Percentiles rank a stretch among this genome's conserved stretches.
Conservation (phyloP, 352 stramenopile genomes). For the Peronospora destructor region DNA sequence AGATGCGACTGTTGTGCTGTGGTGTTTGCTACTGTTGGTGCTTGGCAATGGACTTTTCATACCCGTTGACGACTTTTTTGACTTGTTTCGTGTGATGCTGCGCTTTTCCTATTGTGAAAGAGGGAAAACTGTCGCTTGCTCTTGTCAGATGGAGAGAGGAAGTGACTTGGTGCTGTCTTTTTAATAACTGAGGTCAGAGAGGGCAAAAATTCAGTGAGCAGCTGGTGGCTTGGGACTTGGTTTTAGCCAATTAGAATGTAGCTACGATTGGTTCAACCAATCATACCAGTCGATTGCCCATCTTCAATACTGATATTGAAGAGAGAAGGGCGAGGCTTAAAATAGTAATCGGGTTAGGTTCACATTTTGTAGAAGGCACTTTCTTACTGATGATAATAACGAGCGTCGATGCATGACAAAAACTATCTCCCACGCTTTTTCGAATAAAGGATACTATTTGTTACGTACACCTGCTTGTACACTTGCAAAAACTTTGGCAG, state of each 20-base stretch:
- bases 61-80: background rate
- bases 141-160: background rate
- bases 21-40: conserved; percentile 2
- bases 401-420: background rate
- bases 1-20: background rate
- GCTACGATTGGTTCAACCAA: conserved; percentile 8
- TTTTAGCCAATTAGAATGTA: conserved; percentile 15
- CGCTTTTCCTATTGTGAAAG: background rate
- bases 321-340: conserved; percentile 15
- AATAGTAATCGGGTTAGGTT: conserved; percentile 11
- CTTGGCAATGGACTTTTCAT: conserved; percentile 27
- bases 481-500: background rate
- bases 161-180: conserved; percentile 37
- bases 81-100: background rate
- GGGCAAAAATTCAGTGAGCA: conserved; percentile 31
- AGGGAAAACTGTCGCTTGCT: background rate
- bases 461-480: too few relatives aligned
- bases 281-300: conserved; percentile 9
- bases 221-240: conserved; percentile 12
- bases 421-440: too few relatives aligned
- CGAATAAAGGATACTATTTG: too few relatives aligned
- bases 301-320: conserved; percentile 31
- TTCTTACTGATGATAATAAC: background rate
- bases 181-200: conserved; percentile 49
- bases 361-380: background rate